These are phyloP conservation scores for Picochlorum sp. DNA, from an alignment of 139 green algal genomes.

Conservation along the genomic window DNA sequence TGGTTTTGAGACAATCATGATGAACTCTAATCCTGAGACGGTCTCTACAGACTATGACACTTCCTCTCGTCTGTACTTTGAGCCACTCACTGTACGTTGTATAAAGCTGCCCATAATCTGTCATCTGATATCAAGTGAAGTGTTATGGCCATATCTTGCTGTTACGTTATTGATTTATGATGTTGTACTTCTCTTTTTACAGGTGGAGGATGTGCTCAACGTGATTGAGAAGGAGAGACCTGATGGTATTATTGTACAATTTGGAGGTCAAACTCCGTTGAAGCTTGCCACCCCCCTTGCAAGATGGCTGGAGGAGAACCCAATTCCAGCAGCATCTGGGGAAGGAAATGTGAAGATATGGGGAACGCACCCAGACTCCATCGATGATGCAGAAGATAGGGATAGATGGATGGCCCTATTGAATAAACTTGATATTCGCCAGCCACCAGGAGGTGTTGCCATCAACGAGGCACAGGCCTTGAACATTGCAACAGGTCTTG, in stretches of 20 bases:
- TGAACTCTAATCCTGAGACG: slow-evolving; percentile 99
- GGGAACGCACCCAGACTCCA: slow-evolving; percentile 88
- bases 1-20: slow-evolving; percentile 99
- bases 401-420: slow-evolving; percentile 68
- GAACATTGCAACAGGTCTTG: slow-evolving; percentile 60
- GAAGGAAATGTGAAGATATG: slow-evolving; percentile 85
- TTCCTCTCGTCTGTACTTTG: slow-evolving; percentile 95
- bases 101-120: no score
- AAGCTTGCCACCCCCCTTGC: slow-evolving; percentile 81
- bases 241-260: slow-evolving; percentile 99
- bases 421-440: slow-evolving; percentile 71
- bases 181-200: no score
- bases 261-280: slow-evolving; percentile 97
- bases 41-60: slow-evolving; percentile 99
- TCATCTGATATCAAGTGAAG: not conserved
- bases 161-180: not conserved
- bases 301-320: slow-evolving; percentile 56
- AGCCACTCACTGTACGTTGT: slow-evolving; percentile 87
- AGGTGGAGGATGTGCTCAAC: slow-evolving; percentile 94
- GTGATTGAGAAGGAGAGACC: slow-evolving; percentile 90
- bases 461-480: slow-evolving; percentile 64
- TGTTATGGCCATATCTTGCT: not conserved
- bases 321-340: slow-evolving; percentile 61
- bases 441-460: slow-evolving; percentile 52
- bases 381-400: slow-evolving; percentile 95